Base-by-base conservation (phyloP, 2,329 filamentous ascomycete species). In the Podosphaera aphanis region DNA sequence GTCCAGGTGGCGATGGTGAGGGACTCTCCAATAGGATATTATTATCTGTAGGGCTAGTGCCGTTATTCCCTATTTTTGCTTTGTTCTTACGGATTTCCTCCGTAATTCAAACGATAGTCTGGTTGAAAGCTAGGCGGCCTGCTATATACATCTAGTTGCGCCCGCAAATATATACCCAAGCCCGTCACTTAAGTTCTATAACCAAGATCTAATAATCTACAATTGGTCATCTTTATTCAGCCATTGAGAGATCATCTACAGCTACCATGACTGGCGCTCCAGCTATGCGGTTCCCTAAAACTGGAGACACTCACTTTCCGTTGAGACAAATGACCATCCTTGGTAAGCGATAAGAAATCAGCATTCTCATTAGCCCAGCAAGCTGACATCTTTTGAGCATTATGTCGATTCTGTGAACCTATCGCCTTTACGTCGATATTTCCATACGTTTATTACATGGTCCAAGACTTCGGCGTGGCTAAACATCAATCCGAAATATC, bases 381-480 rank as follows among this genome's bases (percentile, higher is more conserved):
- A 2, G 18, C 6, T 44, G 31, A 33, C n/a, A 46, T 38, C n/a
- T 18, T 33, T 18, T 37, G 51, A 92, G 86, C 85, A 40, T 70
- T 93, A 58, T 93, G 86, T 64, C 79, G 90, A 59, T 88, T 98
- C 66, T 94, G 85, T 68, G 90, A 98, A 61, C 90, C 90, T 45
- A 95, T 98, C 62, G 90, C 90, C 5, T 95, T 98, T 69, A 95
- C 94, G 84, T 94, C 86, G 46, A 94, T 95, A 55, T 95, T 98
- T 60, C 90, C 90, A 1, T 98, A 95, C 63, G 85, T 93, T 55
- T 95, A 93, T 66, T 88, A 82, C 67, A 95, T 98, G 90, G 80
- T 95, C 55, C 71, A 85, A 56, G 84, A 85, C 50, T 95, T 95
- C 63, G 69, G 82, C 57, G 78, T 93, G 59, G 83, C 85, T 50